Conservation (phyloP, 345 rosid genomes). For the Melastoma malabathricum region DNA sequence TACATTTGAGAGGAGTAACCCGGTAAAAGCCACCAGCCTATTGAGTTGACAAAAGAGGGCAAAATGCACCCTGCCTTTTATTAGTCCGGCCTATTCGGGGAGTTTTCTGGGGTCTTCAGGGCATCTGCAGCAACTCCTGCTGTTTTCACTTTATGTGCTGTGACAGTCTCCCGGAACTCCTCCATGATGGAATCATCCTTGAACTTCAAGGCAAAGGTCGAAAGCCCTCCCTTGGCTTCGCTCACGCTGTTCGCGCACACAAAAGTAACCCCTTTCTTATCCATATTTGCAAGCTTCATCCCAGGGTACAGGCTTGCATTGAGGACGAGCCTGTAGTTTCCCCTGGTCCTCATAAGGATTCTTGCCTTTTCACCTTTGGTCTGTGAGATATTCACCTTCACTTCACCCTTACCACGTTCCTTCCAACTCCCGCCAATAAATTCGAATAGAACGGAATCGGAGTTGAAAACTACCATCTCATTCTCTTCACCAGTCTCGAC, state of each 20-base stretch:
- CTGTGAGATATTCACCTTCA: slow-evolving; percentile 67
- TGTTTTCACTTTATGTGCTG: slow-evolving; percentile 34
- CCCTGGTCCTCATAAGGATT: slow-evolving; percentile 78
- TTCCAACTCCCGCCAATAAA: slow-evolving; percentile 66
- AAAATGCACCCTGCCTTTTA: slow-evolving; percentile 10
- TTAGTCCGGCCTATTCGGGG: slow-evolving; percentile 44
- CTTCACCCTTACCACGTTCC: slow-evolving; percentile 96
- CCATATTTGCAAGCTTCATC: slow-evolving; percentile 89
- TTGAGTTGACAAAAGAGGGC: too few species aligned
- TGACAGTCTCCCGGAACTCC: slow-evolving; percentile 45
- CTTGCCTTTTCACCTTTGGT: slow-evolving; percentile 47
- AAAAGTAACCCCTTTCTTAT: slow-evolving; percentile 82
- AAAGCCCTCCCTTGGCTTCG: slow-evolving; percentile 55
- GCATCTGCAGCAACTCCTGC: slow-evolving; percentile 5
- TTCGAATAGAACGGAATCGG: slow-evolving; percentile 73
- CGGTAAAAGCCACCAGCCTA: too few species aligned
- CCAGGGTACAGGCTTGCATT: slow-evolving; percentile 84
- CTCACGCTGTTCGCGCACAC: slow-evolving; percentile 62
- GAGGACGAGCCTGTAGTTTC: slow-evolving; percentile 77
- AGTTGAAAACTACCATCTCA: slow-evolving; percentile 57
- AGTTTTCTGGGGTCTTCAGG: slow-evolving; percentile 79
- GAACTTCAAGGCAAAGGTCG: slow-evolving; percentile 77
- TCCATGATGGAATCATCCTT: slow-evolving; percentile 54
- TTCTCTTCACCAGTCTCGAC: slow-evolving; percentile 94
- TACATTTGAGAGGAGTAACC: too few species aligned